These are phyloP conservation scores for Ormosia emarginata DNA, from an alignment of 306 rosid genomes.

Conservation along the genomic window DNA sequence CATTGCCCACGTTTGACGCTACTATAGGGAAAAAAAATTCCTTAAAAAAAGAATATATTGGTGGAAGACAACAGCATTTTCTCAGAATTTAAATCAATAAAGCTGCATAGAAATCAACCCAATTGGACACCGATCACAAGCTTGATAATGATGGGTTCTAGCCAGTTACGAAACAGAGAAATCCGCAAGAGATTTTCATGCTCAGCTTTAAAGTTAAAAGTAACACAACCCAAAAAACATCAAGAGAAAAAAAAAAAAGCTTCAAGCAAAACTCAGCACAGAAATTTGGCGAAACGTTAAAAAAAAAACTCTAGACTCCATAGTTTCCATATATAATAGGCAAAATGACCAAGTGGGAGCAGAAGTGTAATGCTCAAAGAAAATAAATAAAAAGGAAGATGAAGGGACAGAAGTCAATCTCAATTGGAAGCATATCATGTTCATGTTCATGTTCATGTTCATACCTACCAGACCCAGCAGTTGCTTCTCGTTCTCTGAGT, in stretches of 20 bases:
- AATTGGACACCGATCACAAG: background rate
- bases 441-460: background rate
- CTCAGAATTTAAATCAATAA: background rate
- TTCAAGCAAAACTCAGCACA: background rate
- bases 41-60: background rate
- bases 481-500: background rate
- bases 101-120: conserved; percentile 25
- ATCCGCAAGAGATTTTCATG: conserved; percentile 2
- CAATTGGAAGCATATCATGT: background rate
- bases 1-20: conserved; percentile 13
- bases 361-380: background rate
- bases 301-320: too few species aligned
- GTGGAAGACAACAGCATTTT: conserved; percentile 16
- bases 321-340: too few species aligned
- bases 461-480: conserved; percentile 5
- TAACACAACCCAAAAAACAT: background rate
- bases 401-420: background rate
- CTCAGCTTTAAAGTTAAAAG: conserved; percentile 4
- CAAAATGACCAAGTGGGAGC: background rate
- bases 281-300: background rate
- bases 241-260: background rate
- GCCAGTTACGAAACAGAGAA: background rate
- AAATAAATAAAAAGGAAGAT: background rate
- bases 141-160: conserved; percentile 3
- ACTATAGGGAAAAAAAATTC: background rate